These are phyloP conservation scores for Phalaenopsis hybrid DNA, from an alignment of 116 monocot species.

Conservation along the genomic window DNA sequence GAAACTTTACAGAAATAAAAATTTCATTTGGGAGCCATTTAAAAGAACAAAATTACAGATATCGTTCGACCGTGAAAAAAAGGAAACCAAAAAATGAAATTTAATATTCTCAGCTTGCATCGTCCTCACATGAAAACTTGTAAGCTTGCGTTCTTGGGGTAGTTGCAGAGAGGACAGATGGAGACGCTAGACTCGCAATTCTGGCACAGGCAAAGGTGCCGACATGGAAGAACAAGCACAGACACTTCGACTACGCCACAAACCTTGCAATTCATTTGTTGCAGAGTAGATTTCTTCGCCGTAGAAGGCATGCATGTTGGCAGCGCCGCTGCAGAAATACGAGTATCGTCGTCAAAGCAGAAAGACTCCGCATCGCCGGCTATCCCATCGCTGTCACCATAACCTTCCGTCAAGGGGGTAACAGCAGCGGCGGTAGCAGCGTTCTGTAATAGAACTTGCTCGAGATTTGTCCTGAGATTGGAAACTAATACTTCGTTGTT, in stretches of 20 bases:
- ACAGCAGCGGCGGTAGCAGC: not conserved
- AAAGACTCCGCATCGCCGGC: constrained; percentile 29
- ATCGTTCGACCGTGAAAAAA: not conserved
- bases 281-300: not conserved
- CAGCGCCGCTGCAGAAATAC: not conserved
- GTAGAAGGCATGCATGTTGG: not conserved
- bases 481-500: constrained; percentile 27
- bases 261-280: constrained; percentile 16
- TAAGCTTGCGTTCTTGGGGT: constrained; percentile 32
- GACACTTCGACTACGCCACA: constrained; percentile 19
- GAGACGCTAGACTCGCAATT: constrained; percentile 24
- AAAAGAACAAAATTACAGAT: not conserved
- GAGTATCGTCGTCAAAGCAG: constrained; percentile 8
- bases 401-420: not conserved
- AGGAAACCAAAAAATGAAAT: not conserved
- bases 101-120: not conserved
- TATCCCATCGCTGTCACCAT: constrained; percentile 2
- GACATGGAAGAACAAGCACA: constrained; percentile 49
- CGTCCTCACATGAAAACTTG: constrained; percentile 17
- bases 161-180: constrained; percentile 39
- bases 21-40: not conserved
- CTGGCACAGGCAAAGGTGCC: constrained; percentile 45
- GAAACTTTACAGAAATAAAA: not conserved
- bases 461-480: constrained; percentile 18
- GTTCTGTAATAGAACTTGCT: constrained; percentile 9